These are phyloP conservation scores for Aspergillus sp. DNA, from an alignment of 2,329 filamentous ascomycete species.

Conservation along the genomic window DNA sequence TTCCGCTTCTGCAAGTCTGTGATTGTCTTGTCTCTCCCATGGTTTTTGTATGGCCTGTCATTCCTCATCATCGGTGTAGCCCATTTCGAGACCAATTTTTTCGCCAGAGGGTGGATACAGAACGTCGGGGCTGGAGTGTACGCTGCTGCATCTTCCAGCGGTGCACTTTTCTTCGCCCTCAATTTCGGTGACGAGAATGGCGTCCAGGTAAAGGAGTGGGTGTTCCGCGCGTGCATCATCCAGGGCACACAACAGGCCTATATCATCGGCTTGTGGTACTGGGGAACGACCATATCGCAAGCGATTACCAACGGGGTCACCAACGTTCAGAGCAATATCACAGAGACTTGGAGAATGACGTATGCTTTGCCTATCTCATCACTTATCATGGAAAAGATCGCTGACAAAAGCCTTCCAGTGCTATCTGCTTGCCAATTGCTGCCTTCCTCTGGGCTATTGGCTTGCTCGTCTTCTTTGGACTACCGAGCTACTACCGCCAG, in stretches of 20 bases:
- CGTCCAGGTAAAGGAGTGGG: constrained; percentile 62
- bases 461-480: constrained; percentile 55
- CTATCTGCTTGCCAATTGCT: constrained; percentile 58
- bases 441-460: constrained; percentile 57
- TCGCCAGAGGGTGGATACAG: constrained; percentile 53
- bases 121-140: constrained; percentile 62
- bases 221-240: constrained; percentile 64
- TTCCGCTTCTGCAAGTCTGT: constrained; percentile 59
- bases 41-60: constrained; percentile 60
- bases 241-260: constrained; percentile 67
- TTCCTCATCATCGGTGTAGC: constrained; percentile 63
- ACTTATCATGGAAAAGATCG: background rate
- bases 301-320: constrained; percentile 42
- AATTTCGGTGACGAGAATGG: constrained; percentile 66
- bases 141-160: constrained; percentile 60
- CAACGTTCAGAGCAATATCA: constrained; percentile 34
- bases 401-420: constrained; percentile 31
- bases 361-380: constrained; percentile 17
- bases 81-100: constrained; percentile 48
- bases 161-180: constrained; percentile 63
- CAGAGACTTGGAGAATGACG: constrained; percentile 46
- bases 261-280: constrained; percentile 64
- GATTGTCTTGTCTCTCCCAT: constrained; percentile 59
- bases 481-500: constrained; percentile 66
- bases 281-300: constrained; percentile 57